Evolutionary conservation across 176 grass and related monocot species (phyloP), one percentile per base, ranked within the genome.

Genomic region (Coix lacrymajobi): DNA sequence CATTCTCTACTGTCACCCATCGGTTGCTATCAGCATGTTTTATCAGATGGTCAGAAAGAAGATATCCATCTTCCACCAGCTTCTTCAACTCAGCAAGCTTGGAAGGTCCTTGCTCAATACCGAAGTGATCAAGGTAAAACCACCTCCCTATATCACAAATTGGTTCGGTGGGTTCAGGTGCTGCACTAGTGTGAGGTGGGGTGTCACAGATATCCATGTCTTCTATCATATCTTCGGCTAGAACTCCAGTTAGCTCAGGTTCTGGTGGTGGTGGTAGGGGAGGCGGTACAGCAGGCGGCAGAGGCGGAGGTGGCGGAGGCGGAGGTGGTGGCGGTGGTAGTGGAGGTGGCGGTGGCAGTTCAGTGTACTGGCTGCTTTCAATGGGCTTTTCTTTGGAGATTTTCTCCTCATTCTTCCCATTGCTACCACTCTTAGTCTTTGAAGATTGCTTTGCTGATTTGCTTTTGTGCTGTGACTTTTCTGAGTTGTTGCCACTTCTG

Each of bases 171-270:
- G 82, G 64, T 62, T 90, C 83, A 76, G 91, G 86, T 83, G 80
- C 75, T 30, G 48, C n/a, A 70, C 69, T 90, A 40, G 40, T 82
- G 83, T 95, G 96, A 37, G 96, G 96, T 56, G 96, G 96, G 11
- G 96, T 99, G 77, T 99, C 93, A 5, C 93, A 96, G 73, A 99
- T 99, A 85, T 99, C 96, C 96, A 99, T 99, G 81, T 99, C 96
- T 88, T 96, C 96, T 88, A 96, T 93, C 96, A 99, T 99, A 48
- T 84, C 87, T 68, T 92, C 93, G 54, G 73, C 87, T 65, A 65
- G 14, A 84, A 61, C 78, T 68, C 44, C 89, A 78, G 85, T 86
- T 20, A 54, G 48, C 73, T 90, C 77, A 14, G 86, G 43, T 71
- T 85, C 79, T 69, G 79, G 84, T 40, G 80, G 79, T 49, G 91